Conservation (phyloP, 2,329 filamentous ascomycete species). For the Onygena corvina region DNA sequence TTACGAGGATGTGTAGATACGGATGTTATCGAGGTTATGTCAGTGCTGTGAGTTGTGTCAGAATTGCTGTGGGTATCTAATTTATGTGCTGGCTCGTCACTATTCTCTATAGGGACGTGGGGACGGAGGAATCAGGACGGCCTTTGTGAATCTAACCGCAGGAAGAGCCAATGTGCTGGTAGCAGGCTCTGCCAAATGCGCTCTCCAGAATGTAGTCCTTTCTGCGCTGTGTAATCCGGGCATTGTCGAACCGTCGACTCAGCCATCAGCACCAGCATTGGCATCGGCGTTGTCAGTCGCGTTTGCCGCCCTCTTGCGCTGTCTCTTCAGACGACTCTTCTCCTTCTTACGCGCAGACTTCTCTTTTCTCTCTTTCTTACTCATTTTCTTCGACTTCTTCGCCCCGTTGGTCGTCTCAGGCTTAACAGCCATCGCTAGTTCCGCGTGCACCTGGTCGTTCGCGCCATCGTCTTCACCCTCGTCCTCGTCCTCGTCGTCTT, state of each 20-base stretch:
- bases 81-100: no score
- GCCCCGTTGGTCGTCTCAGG: conserved; percentile 7
- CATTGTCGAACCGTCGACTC: background rate
- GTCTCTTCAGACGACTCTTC: conserved; percentile 3
- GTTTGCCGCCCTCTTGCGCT: background rate
- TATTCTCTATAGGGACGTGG: no score
- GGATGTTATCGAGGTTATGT: no score
- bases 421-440: background rate
- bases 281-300: background rate
- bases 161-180: no score
- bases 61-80: no score
- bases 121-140: no score
- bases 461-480: background rate
- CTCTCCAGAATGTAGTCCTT: no score
- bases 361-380: background rate
- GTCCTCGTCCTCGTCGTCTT: conserved; percentile 19
- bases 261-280: background rate
- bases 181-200: no score
- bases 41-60: no score
- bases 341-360: background rate
- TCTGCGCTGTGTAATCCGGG: no score
- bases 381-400: conserved; percentile 25
- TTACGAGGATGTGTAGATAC: background rate
- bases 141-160: no score
- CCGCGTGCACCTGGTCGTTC: background rate